Evolutionary conservation across 208 protist genomes (phyloP).

Genomic region (Leishmania martiniquensis): DNA sequence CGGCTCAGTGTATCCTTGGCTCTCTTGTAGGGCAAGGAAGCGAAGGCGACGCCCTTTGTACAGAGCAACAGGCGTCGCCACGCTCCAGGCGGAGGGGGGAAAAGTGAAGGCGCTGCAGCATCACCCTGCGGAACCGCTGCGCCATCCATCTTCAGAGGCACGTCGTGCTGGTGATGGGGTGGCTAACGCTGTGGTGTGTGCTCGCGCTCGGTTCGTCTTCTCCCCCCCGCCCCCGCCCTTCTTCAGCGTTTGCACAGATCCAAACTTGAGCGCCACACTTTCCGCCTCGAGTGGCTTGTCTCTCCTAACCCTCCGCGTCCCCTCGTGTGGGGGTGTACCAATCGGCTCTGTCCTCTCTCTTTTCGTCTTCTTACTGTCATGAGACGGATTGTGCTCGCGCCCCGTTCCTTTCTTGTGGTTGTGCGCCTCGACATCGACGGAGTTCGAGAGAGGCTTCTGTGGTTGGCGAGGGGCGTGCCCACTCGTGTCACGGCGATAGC

Average conservation of each 20-base stretch:
- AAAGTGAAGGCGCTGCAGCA: no score
- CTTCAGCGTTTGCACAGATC: background rate
- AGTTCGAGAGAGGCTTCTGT: background rate
- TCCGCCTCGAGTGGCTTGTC: background rate
- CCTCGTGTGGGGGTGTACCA: no score
- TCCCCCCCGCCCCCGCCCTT: no score
- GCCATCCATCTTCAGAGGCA: no score
- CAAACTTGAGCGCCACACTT: background rate
- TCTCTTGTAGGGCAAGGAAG: background rate
- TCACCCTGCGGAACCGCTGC: no score
- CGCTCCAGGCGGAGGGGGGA: no score
- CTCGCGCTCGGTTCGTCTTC: no score
- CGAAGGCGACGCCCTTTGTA: background rate
- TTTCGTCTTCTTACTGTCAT: no score
- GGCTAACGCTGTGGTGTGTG: no score
- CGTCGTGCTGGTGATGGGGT: no score
- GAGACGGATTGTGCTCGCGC: background rate
- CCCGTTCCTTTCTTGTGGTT: background rate
- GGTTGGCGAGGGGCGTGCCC: background rate
- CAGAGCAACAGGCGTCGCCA: background rate
- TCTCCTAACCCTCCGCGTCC: no score
- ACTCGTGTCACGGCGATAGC: background rate
- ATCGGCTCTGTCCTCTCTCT: background rate
- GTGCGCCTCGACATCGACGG: background rate
- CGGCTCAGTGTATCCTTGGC: background rate